These are phyloP conservation scores for Phytophthora idaei DNA, from an alignment of 352 stramenopile genomes.

Conservation along the genomic window DNA sequence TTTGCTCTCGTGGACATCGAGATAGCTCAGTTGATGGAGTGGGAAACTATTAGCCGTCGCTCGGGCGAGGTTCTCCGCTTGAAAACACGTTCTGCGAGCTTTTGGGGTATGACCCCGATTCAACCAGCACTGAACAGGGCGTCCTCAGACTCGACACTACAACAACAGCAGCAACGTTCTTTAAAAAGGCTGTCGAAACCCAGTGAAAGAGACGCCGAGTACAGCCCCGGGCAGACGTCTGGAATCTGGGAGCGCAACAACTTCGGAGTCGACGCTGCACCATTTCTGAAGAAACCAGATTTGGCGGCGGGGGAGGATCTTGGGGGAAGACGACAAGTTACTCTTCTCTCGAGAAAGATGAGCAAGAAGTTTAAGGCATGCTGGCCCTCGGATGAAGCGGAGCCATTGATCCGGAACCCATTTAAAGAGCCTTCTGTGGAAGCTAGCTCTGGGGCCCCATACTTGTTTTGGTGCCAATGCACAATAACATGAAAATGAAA, in stretches of 20 bases:
- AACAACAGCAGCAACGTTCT: conserved; percentile 13
- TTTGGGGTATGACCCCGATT: conserved; percentile 31
- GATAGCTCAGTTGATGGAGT: conserved; percentile 44
- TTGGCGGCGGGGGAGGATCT: background rate
- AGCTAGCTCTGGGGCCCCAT: conserved; percentile 5
- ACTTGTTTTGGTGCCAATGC: conserved; percentile 75
- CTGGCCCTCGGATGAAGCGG: conserved; percentile 29
- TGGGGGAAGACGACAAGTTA: conserved; percentile 26
- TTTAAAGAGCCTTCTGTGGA: conserved; percentile 40
- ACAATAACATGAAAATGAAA: conserved; percentile 45
- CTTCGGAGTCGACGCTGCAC: conserved; percentile 24
- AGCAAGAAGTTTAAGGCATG: conserved; percentile 55
- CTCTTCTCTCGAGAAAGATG: conserved; percentile 56
- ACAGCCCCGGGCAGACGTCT: conserved; percentile 8
- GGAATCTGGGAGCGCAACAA: conserved; percentile 16
- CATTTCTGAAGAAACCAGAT: conserved; percentile 31
- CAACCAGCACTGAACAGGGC: conserved; percentile 27
- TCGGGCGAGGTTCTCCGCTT: conserved; percentile 4
- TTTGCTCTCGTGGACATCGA: conserved; percentile 41
- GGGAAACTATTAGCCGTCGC: conserved; percentile 22
- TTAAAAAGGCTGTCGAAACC: conserved; percentile 4
- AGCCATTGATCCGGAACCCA: conserved; percentile 39
- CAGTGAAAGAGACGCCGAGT: conserved; percentile 1
- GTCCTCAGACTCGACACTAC: conserved; percentile 32
- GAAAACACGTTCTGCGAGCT: conserved; percentile 28